phyloP scores from a whole-genome alignment of 2,329 filamentous ascomycete genomes.

The Orbilia ellipsospora region DNA sequence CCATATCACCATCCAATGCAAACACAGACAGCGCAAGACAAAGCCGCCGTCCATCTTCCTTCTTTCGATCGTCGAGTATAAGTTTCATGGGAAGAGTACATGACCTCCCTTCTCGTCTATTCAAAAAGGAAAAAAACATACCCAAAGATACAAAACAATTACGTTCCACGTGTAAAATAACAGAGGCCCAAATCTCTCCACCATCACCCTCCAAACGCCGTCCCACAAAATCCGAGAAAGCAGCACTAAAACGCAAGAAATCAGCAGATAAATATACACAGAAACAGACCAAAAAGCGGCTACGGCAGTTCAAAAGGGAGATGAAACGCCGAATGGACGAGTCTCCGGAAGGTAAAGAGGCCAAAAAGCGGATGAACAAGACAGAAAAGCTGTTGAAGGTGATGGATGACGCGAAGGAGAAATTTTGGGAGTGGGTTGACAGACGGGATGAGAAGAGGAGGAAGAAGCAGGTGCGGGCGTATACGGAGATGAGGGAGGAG shows the following conservation, averaged over 20 bases:
- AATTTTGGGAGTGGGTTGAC: slow-evolving; percentile 49
- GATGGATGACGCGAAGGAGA: slow-evolving; percentile 46
- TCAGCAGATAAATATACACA: slow-evolving; percentile 33
- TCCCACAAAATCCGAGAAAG: slow-evolving; percentile 24
- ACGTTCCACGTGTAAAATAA: slow-evolving; percentile 23
- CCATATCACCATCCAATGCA: neutral
- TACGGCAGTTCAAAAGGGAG: slow-evolving; percentile 21
- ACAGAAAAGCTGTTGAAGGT: slow-evolving; percentile 32
- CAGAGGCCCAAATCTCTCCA: slow-evolving; percentile 21
- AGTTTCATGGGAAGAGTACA: slow-evolving; percentile 22
- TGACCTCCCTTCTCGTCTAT: slow-evolving; percentile 26
- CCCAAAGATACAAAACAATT: neutral
- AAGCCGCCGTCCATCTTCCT: slow-evolving; percentile 18
- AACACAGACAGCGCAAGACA: slow-evolving; percentile 2
- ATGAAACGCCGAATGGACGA: slow-evolving; percentile 29
- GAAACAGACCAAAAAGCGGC: slow-evolving; percentile 34
- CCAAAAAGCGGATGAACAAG: slow-evolving; percentile 17
- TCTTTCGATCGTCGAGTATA: slow-evolving; percentile 15
- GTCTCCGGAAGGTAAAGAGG: slow-evolving; percentile 18
- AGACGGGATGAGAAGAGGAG: slow-evolving; percentile 30
- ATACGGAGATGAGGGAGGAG: slow-evolving; percentile 31
- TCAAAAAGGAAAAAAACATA: slow-evolving; percentile 7
- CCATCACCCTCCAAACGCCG: neutral
- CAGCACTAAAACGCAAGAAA: slow-evolving; percentile 9
- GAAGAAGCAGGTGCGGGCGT: slow-evolving; percentile 13